phyloP scores from a whole-genome alignment of 1,139 yeast species.

The Candida sanyaensis region DNA sequence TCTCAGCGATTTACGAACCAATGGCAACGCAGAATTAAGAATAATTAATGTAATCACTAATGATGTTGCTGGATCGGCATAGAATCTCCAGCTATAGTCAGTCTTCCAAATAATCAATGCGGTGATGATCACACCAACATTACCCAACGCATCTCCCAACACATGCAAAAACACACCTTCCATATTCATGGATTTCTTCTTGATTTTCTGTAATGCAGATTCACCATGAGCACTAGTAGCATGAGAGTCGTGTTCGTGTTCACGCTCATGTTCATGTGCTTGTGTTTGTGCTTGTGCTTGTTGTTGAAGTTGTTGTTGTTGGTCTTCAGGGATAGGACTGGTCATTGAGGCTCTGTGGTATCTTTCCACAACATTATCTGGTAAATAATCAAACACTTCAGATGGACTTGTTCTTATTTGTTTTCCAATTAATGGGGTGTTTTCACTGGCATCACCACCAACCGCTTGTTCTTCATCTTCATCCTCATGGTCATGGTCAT shows the following conservation, averaged over 20 bases:
- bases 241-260: conserved; percentile 3
- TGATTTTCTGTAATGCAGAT: conserved; percentile 11
- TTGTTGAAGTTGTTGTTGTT: background rate
- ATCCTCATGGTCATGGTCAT: background rate
- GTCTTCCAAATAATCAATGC: conserved; percentile 96
- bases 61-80: conserved; percentile 85
- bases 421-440: conserved; percentile 13
- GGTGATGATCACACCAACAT: conserved; percentile 86
- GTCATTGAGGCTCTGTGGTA: conserved; percentile 17
- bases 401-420: conserved; percentile 22
- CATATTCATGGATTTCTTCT: conserved; percentile 81
- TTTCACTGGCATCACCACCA: conserved; percentile 16
- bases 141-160: conserved; percentile 94
- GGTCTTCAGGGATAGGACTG: conserved; percentile 2
- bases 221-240: background rate
- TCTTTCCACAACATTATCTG: conserved; percentile 39
- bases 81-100: conserved; percentile 81
- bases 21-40: conserved; percentile 87
- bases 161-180: conserved; percentile 96
- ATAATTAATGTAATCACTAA: conserved; percentile 84
- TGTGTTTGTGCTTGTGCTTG: conserved; percentile 1
- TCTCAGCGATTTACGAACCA: conserved; percentile 83
- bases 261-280: background rate
- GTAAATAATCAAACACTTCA: conserved; percentile 37
- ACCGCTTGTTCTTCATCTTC: conserved; percentile 13